Percentiles rank a stretch among this genome's conserved stretches.
Evolutionary conservation across 805 yeast genomes (phyloP).

Genomic region (Citeromyces nyonsensis): DNA sequence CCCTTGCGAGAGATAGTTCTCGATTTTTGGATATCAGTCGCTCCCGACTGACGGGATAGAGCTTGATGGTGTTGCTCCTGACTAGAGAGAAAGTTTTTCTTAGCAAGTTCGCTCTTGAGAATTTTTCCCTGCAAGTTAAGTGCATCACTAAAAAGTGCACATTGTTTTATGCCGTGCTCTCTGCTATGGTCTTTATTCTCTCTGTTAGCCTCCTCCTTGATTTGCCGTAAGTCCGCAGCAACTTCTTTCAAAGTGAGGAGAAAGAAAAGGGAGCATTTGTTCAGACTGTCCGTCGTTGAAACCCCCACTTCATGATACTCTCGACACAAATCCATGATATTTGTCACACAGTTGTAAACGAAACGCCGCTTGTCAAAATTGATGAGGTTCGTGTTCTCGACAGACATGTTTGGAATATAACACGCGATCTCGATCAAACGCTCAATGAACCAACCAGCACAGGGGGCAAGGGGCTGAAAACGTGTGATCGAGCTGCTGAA

Average conservation of each 20-base stretch:
- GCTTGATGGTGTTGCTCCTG: constrained; percentile 7
- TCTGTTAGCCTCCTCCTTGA: constrained; percentile 24
- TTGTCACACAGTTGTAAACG: constrained; percentile 43
- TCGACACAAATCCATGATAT: constrained; percentile 25
- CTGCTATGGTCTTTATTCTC: constrained; percentile 23
- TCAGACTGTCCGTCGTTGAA: constrained; percentile 4
- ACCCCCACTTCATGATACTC: constrained; percentile 13
- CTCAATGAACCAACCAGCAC: constrained; percentile 85
- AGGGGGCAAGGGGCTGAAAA: constrained; percentile 46
- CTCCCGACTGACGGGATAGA: constrained; percentile 16
- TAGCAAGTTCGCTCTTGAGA: constrained; percentile 28
- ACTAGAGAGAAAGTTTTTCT: constrained; percentile 10
- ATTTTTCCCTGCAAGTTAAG: constrained; percentile 35
- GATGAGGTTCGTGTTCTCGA: constrained; percentile 45
- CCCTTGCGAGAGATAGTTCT: background rate
- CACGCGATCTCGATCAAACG: constrained; percentile 64
- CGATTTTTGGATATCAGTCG: constrained; percentile 5
- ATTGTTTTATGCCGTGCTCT: constrained; percentile 12
- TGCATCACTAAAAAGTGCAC: constrained; percentile 26
- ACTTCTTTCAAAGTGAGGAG: constrained; percentile 28
- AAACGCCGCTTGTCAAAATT: constrained; percentile 80
- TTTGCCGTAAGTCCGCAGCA: constrained; percentile 14
- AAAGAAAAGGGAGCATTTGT: constrained; percentile 28
- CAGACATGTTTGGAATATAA: constrained; percentile 66
- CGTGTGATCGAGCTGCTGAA: constrained; percentile 1